These are phyloP conservation scores for Pleurotus sapidus DNA, from an alignment of 768 basidiomycete species.

Conservation along the genomic window DNA sequence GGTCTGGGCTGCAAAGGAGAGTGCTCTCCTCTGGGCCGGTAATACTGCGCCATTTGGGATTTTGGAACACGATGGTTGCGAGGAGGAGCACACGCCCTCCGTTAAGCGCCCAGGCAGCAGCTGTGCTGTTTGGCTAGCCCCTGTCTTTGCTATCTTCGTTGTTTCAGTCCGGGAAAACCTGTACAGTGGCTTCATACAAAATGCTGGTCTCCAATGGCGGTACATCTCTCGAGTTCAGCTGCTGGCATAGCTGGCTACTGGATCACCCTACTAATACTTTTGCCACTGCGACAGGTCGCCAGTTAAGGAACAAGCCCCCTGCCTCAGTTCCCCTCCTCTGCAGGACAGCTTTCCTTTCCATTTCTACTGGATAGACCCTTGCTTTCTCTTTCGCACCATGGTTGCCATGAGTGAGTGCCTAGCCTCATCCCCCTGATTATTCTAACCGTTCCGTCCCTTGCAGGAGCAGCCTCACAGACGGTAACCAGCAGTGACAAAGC, in stretches of 20 bases:
- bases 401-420: too few species aligned
- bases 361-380: constrained; percentile 21
- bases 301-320: background rate
- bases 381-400: background rate
- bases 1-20: background rate
- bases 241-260: background rate
- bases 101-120: background rate
- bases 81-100: background rate
- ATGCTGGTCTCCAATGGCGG: background rate
- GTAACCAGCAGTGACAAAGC: constrained; percentile 20
- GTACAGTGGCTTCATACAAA: background rate
- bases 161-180: background rate
- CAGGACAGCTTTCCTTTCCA: constrained; percentile 16
- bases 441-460: background rate
- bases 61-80: background rate
- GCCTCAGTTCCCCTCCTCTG: constrained; percentile 8
- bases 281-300: background rate
- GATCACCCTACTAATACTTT: background rate
- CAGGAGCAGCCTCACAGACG: constrained; percentile 20
- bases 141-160: background rate
- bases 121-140: background rate
- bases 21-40: background rate
- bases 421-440: too few species aligned
- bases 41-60: constrained; percentile 6
- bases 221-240: constrained; percentile 5